Conservation (phyloP, 129 eudicot genomes). For the Rutidosis leptorrhynchoides region DNA sequence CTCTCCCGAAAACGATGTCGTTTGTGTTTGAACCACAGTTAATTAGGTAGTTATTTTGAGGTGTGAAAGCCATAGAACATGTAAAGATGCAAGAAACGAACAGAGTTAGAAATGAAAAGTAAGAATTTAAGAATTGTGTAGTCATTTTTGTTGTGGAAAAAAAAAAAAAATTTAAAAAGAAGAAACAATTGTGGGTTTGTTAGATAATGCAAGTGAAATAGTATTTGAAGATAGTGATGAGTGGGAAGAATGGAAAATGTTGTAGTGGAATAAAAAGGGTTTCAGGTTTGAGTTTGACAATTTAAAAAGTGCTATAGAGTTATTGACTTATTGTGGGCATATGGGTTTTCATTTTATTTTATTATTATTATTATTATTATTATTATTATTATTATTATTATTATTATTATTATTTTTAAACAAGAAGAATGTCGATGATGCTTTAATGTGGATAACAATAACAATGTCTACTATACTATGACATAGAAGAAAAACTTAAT, state of each 20-base stretch:
- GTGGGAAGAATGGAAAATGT: background rate
- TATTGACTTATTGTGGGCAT: too few relatives aligned
- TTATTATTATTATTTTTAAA: too few relatives aligned
- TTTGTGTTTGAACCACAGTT: constrained; percentile 68
- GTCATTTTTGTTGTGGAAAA: constrained; percentile 33
- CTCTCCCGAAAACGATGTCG: constrained; percentile 44
- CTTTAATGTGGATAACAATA: too few relatives aligned
- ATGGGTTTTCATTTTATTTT: too few relatives aligned
- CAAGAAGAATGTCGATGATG: too few relatives aligned
- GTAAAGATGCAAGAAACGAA: constrained; percentile 16
- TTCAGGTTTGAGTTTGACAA: too few relatives aligned
- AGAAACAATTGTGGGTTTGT: constrained; percentile 10
- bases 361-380: too few relatives aligned
- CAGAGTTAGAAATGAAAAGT: constrained; percentile 29
- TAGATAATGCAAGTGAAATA: background rate
- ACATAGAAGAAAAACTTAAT: too few relatives aligned
- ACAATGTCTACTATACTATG: too few relatives aligned
- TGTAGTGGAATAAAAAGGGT: background rate
- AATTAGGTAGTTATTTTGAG: constrained; percentile 67
- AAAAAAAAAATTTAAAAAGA: background rate
- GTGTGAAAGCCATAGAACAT: constrained; percentile 51
- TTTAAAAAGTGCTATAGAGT: too few relatives aligned
- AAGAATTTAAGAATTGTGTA: background rate
- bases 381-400: too few relatives aligned
- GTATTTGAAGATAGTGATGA: background rate